Percentiles rank a stretch among this genome's conserved stretches.
phyloP scores from a whole-genome alignment of 768 basidiomycete species.

The Lentinula lateritia region DNA sequence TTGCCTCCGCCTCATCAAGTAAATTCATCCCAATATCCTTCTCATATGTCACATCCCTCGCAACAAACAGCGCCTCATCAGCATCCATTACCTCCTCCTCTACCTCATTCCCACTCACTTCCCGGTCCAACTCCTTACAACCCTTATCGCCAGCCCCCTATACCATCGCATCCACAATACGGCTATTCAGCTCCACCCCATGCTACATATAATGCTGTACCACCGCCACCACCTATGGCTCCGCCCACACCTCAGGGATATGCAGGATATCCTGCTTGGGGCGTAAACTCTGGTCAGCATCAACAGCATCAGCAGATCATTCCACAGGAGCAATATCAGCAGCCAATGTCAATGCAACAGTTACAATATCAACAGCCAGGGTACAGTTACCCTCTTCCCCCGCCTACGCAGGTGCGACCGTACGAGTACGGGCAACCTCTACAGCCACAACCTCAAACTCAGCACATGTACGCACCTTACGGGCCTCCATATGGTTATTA shows the following conservation, averaged over 20 bases:
- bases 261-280: background rate
- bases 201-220: background rate
- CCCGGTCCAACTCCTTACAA: background rate
- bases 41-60: conserved; percentile 9
- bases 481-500: conserved; percentile 2
- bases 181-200: background rate
- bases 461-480: background rate
- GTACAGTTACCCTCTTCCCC: conserved; percentile 13
- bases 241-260: background rate
- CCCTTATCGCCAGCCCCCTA: background rate
- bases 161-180: background rate
- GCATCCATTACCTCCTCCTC: conserved; percentile 6
- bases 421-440: conserved; percentile 11
- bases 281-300: background rate
- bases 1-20: conserved; percentile 1
- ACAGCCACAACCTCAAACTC: conserved; percentile 7
- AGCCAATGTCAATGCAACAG: background rate
- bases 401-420: conserved; percentile 7
- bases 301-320: background rate
- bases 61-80: conserved; percentile 5
- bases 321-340: background rate
- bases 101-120: conserved; percentile 3
- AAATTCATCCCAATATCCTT: background rate
- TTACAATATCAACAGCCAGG: background rate
- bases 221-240: background rate